These are phyloP conservation scores for Aristolochia californica DNA, from an alignment of 164 flowering plant genomes.

Conservation along the genomic window DNA sequence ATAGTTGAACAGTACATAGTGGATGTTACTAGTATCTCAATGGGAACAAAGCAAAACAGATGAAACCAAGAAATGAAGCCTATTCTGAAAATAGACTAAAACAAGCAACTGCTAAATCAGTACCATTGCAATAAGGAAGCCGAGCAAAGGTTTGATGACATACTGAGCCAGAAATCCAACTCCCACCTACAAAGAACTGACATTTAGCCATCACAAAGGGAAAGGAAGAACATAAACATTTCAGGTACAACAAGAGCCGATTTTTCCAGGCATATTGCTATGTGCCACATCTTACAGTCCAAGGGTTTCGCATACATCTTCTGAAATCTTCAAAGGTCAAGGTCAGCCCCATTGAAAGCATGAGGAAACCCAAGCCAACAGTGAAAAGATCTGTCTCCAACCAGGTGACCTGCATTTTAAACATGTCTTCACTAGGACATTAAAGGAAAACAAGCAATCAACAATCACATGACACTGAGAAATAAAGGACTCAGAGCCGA, in stretches of 20 bases:
- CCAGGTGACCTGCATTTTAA: conserved; percentile 79
- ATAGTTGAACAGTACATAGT: neutral
- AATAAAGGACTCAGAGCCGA: neutral
- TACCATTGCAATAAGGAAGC: conserved; percentile 93
- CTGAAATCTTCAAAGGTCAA: conserved; percentile 94
- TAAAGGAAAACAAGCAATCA: too few relatives aligned
- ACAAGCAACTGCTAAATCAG: neutral
- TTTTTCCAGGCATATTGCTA: neutral
- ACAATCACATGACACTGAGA: neutral
- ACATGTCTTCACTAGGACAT: conserved; percentile 1
- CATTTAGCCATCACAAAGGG: neutral
- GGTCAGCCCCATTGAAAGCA: conserved; percentile 99
- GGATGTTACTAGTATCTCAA: neutral
- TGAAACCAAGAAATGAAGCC: neutral
- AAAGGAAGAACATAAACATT: neutral
- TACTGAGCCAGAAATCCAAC: conserved; percentile 96
- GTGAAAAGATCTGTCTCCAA: conserved; percentile 91
- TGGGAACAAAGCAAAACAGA: neutral
- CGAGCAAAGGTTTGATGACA: conserved; percentile 79
- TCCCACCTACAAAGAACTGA: conserved; percentile 62
- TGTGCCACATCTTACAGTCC: conserved; percentile 68
- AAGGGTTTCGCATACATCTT: conserved; percentile 85
- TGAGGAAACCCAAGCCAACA: conserved; percentile 88
- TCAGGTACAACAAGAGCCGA: neutral
- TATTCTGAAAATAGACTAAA: too few relatives aligned